Percentiles rank a stretch among this genome's conserved stretches.
These are phyloP conservation scores for Mallotus japonicus DNA, from an alignment of 441 rosid species.

Conservation along the genomic window DNA sequence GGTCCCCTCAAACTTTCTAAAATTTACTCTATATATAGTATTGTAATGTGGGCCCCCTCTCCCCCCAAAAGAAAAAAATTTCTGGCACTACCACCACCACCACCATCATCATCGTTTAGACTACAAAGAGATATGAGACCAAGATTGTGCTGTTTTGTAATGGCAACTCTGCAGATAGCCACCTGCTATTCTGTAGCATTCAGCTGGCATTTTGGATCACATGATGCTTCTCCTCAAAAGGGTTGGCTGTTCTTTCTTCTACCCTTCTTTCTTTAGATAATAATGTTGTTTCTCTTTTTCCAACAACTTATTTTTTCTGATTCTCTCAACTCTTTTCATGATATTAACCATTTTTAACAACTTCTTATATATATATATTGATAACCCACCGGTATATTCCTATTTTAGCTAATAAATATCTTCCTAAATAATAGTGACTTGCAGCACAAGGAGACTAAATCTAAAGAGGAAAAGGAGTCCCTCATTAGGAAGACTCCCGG, in stretches of 20 bases:
- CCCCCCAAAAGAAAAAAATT: no score
- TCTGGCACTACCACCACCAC: not conserved
- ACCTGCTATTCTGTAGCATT: slow-evolving; percentile 19
- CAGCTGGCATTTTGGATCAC: slow-evolving; percentile 20
- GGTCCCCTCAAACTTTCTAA: no score
- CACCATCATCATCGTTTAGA: not conserved
- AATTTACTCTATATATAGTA: no score
- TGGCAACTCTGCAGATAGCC: slow-evolving; percentile 23
- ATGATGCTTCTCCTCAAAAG: slow-evolving; percentile 1
- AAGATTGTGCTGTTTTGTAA: slow-evolving; percentile 17
- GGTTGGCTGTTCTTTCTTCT: slow-evolving; percentile 11
- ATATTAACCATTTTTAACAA: not conserved
- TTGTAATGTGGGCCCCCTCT: no score
- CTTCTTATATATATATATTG: not conserved
- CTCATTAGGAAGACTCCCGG: no score
- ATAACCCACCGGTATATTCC: no score
- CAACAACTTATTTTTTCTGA: not conserved
- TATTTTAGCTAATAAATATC: no score
- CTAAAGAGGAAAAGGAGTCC: no score
- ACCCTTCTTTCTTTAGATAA: not conserved
- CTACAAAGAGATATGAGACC: slow-evolving; percentile 15
- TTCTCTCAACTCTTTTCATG: not conserved
- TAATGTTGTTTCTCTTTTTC: not conserved
- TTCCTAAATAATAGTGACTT: no score
- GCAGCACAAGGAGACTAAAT: no score